phyloP scores from a whole-genome alignment of 257 asterid genomes.

The Leonotis leonurus region DNA sequence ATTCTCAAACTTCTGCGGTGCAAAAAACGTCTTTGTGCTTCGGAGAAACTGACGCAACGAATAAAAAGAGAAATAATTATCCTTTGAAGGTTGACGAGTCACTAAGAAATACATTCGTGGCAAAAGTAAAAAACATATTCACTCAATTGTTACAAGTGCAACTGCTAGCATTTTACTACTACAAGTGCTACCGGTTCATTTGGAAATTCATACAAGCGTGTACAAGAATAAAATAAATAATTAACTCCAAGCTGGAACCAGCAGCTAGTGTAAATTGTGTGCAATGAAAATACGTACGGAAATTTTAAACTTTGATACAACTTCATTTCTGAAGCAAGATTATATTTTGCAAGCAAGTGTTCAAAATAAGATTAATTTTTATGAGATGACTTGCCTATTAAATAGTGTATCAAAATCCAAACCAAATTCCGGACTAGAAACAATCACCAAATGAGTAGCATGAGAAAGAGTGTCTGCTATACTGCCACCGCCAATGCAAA shows the following conservation, averaged over 20 bases:
- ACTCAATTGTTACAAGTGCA: neutral
- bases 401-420: slow-evolving; percentile 44
- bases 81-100: neutral
- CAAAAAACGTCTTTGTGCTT: slow-evolving; percentile 41
- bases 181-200: neutral
- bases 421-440: slow-evolving; percentile 33
- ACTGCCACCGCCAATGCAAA: slow-evolving; percentile 69
- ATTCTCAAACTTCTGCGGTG: slow-evolving; percentile 45
- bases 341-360: neutral
- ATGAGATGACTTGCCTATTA: slow-evolving; percentile 41
- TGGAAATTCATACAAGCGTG: neutral
- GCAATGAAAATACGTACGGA: neutral
- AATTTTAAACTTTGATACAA: neutral
- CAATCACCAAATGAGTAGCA: slow-evolving; percentile 73
- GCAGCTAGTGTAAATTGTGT: neutral
- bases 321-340: slow-evolving; percentile 11
- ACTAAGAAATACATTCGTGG: neutral
- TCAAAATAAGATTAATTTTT: neutral
- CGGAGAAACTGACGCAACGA: slow-evolving; percentile 50
- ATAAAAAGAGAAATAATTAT: slow-evolving; percentile 9
- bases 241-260: neutral
- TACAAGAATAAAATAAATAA: neutral
- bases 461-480: slow-evolving; percentile 43
- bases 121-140: neutral
- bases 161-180: neutral